phyloP scores from a whole-genome alignment of 2,329 filamentous ascomycete species.

The Microsporum canis region DNA sequence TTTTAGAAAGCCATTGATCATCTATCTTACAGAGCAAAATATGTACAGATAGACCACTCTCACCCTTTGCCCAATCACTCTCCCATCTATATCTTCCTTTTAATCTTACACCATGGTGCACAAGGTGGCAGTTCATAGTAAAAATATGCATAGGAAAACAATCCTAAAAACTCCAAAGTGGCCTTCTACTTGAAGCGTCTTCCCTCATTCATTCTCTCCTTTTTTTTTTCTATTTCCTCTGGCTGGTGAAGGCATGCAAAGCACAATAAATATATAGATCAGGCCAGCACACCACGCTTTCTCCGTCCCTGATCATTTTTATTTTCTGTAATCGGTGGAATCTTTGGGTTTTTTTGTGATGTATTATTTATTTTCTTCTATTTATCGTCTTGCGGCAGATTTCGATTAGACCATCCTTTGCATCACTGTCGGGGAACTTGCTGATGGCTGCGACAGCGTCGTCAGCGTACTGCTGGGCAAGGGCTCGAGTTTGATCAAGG shows the following conservation, averaged over 20 bases:
- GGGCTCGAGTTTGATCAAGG: slow-evolving; percentile 77
- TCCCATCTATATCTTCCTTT: background rate
- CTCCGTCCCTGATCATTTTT: background rate
- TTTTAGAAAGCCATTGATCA: background rate
- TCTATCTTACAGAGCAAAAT: slow-evolving; percentile 1
- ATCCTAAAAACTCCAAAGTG: background rate
- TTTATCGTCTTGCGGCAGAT: slow-evolving; percentile 91
- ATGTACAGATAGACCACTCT: slow-evolving; percentile 2
- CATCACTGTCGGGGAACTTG: slow-evolving; percentile 83
- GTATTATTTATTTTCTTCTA: slow-evolving; percentile 58
- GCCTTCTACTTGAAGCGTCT: background rate
- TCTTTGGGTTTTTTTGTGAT: background rate
- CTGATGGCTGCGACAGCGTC: slow-evolving; percentile 77
- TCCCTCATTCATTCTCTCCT: background rate
- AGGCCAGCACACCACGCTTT: background rate
- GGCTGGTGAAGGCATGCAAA: background rate
- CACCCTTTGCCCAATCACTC: background rate
- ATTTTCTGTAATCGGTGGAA: background rate
- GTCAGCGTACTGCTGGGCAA: slow-evolving; percentile 84
- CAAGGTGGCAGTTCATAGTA: background rate
- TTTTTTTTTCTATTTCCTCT: background rate
- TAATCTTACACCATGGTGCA: background rate
- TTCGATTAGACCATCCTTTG: slow-evolving; percentile 79
- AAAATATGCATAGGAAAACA: background rate
- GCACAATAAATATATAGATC: background rate